Conservation (phyloP, 257 asterid species). For the Voacanga thouarsii region DNA sequence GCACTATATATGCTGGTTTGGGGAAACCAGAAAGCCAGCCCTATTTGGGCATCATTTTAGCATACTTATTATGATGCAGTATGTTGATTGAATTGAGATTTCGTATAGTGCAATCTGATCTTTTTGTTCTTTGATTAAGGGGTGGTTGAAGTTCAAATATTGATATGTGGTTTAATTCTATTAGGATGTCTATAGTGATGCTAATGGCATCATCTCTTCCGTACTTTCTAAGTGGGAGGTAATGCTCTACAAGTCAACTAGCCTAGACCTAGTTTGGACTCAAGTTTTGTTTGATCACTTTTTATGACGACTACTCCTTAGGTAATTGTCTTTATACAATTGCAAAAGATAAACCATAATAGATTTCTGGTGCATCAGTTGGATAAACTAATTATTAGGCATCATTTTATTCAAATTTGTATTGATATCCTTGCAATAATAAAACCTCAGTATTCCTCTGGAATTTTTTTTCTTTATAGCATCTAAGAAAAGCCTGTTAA, state of each 20-base stretch:
- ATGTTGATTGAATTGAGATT: constrained; percentile 20
- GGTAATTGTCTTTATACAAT: constrained; percentile 39
- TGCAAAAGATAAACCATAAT: not conserved
- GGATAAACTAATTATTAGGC: not conserved
- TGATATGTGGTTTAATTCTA: constrained; percentile 14
- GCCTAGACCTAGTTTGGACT: constrained; percentile 85
- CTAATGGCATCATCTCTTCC: constrained; percentile 57
- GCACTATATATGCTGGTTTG: too few relatives aligned
- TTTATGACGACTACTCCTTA: constrained; percentile 78
- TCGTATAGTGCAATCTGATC: not conserved
- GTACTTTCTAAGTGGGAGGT: constrained; percentile 92
- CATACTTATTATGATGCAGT: constrained; percentile 67
- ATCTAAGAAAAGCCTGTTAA: not conserved
- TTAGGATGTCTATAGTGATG: constrained; percentile 54
- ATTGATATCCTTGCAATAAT: not conserved
- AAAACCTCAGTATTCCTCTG: not conserved
- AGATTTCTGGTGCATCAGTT: not conserved
- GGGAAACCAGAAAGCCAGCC: too few relatives aligned
- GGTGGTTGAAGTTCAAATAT: constrained; percentile 10
- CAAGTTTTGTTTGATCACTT: constrained; percentile 84
- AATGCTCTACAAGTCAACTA: constrained; percentile 75
- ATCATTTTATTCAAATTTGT: not conserved
- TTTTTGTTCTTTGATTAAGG: not conserved
- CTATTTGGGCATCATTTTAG: too few relatives aligned
- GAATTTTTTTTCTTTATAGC: constrained; percentile 1